Evolutionary conservation across 768 basidiomycete genomes (phyloP).

Genomic region (Leccinum variicolor): DNA sequence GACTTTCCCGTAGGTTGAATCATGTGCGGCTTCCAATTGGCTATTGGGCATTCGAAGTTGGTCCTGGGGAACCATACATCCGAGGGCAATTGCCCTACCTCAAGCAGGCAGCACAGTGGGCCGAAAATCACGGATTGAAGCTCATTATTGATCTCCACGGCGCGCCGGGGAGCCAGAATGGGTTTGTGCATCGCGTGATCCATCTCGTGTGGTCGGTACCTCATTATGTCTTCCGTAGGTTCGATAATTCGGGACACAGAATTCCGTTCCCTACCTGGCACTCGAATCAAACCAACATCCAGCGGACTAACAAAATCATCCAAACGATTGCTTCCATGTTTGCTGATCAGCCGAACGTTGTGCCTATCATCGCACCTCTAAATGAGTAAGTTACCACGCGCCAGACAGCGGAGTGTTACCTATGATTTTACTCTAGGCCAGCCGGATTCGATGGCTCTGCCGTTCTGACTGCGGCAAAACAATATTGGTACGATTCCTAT

Average conservation of each 20-base stretch:
- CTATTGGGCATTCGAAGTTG: constrained; percentile 87
- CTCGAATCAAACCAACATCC: constrained; percentile 57
- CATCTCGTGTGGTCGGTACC: neutral
- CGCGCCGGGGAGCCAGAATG: constrained; percentile 84
- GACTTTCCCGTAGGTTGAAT: constrained; percentile 51
- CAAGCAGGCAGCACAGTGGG: constrained; percentile 65
- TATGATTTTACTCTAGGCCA: constrained; percentile 44
- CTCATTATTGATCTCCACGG: constrained; percentile 79
- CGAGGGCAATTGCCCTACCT: constrained; percentile 75
- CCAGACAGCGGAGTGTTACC: neutral
- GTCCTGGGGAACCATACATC: constrained; percentile 73
- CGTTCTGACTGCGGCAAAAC: constrained; percentile 45
- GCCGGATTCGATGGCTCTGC: constrained; percentile 60
- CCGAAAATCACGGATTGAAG: constrained; percentile 66
- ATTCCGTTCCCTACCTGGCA: constrained; percentile 67
- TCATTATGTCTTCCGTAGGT: constrained; percentile 39
- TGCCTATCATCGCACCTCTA: constrained; percentile 68
- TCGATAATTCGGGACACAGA: constrained; percentile 77
- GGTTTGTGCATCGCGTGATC: constrained; percentile 37
- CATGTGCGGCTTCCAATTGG: constrained; percentile 85
- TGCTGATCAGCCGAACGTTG: constrained; percentile 48
- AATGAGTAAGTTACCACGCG: constrained; percentile 56
- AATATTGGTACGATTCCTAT: constrained; percentile 77
- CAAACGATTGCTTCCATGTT: constrained; percentile 60
- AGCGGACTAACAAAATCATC: constrained; percentile 65